A percentile compares a stretch with the other conserved stretches of the same genome.
phyloP scores from a whole-genome alignment of 768 basidiomycete genomes.

The Auricularia sp. region DNA sequence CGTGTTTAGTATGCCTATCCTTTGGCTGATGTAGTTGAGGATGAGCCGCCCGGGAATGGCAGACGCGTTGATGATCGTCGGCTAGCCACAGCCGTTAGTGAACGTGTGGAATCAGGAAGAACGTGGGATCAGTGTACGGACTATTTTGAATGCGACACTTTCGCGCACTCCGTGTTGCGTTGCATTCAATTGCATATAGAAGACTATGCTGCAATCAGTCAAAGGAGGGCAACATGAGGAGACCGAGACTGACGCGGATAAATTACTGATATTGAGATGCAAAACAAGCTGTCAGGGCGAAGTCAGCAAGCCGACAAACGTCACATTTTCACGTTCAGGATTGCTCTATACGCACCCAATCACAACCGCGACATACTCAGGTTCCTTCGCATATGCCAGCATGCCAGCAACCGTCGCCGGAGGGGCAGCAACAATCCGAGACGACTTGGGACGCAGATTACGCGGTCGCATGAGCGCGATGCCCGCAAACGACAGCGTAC shows the following conservation, averaged over 20 bases:
- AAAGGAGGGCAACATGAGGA: neutral
- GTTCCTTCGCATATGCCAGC: neutral
- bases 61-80: constrained; percentile 44
- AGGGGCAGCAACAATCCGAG: too few relatives aligned
- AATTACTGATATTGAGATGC: neutral
- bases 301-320: neutral
- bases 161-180: constrained; percentile 35
- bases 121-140: constrained; percentile 13
- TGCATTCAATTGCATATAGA: constrained; percentile 48
- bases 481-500: constrained; percentile 29
- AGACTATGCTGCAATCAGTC: constrained; percentile 26
- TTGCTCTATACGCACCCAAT: neutral
- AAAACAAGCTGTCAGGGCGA: neutral
- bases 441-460: constrained; percentile 11
- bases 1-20: constrained; percentile 35
- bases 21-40: constrained; percentile 32
- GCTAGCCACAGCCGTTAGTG: constrained; percentile 18
- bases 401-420: neutral
- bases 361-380: neutral
- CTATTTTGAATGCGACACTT: constrained; percentile 46
- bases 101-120: neutral
- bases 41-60: constrained; percentile 43
- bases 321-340: too few relatives aligned
- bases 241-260: neutral
- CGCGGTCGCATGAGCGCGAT: constrained; percentile 31